Evolutionary conservation across 371 early-diverging fungal species (phyloP), one percentile per base, ranked within the genome.

Genomic region (Lichtheimia corymbifera): DNA sequence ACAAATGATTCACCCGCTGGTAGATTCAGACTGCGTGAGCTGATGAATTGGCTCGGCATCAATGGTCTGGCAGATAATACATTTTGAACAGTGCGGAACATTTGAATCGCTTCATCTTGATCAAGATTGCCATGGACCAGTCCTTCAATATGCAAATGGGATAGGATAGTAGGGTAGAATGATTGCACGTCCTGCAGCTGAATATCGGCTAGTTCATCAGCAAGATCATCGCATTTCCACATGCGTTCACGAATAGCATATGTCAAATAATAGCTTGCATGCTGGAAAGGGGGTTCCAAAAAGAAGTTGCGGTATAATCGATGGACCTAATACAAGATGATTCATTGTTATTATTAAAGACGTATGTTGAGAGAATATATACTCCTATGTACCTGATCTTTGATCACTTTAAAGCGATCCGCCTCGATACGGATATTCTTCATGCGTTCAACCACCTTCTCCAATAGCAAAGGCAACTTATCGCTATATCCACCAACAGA

Each of bases 51-150:
- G 17, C 84, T 79, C 0, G 82, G 81, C 11, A 85, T 83, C 65
- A 93, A 62, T 0, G 90, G 62, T 58, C 81, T 83, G 20, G 88
- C 82, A 15, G 68, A 28, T 47, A 93, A 61, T 0, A 74, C 68
- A 4, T 68, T 62, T 51, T 85, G 76, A 18, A 91, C 73, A 13
- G 74, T 79, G 0, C 74, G 63, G 4, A 83, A 80, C 45, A 91
- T 78, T 9, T 65, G 70, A 18, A 89, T 66, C 0, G 92, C 92
- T 14, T 88, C 69, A 0, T 71, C 74, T 45, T 83, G 79, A 7
- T 73, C 61, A 64, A 92, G 68, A 66, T 93, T 93, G n/a, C 97
- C 97, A 65, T 89, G 88, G 11, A 89, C 89, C 5, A 96, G 80
- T 4, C 88, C 88, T 70, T 93, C 93, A n/a, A 92, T 76, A 59